These are phyloP conservation scores for Fusarium nurragi DNA, from an alignment of 2,329 filamentous ascomycete species.

Conservation along the genomic window DNA sequence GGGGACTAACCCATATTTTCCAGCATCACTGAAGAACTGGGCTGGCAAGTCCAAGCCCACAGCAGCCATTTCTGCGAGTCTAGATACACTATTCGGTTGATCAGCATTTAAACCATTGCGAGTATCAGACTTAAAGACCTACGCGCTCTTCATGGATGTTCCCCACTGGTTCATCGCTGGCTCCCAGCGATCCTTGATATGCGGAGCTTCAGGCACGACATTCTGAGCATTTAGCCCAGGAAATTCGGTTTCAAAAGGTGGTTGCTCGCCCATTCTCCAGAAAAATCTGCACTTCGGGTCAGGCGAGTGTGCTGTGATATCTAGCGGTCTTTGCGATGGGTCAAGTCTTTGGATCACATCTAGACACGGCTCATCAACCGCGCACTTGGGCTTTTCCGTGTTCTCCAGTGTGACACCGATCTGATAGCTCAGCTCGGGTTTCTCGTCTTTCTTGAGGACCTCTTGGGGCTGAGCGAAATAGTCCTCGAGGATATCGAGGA, in stretches of 20 bases:
- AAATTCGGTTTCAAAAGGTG: conserved; percentile 65
- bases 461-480: conserved; percentile 68
- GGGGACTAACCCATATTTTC: conserved; percentile 61
- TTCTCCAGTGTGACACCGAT: conserved; percentile 70
- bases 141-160: conserved; percentile 68
- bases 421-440: conserved; percentile 68
- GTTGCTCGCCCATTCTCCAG: conserved; percentile 66
- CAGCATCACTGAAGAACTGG: conserved; percentile 64
- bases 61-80: conserved; percentile 68
- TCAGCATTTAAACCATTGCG: background rate
- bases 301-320: conserved; percentile 64
- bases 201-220: conserved; percentile 60
- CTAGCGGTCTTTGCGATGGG: conserved; percentile 65
- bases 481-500: conserved; percentile 71
- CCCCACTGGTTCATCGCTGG: conserved; percentile 68
- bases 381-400: conserved; percentile 71
- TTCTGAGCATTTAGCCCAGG: conserved; percentile 65
- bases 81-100: conserved; percentile 55
- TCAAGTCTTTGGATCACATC: conserved; percentile 64
- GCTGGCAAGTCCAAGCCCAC: conserved; percentile 63
- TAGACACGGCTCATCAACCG: conserved; percentile 69
- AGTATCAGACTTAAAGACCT: conserved; percentile 41
- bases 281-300: conserved; percentile 73
- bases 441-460: conserved; percentile 60
- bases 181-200: conserved; percentile 62